phyloP scores from a whole-genome alignment of 148 eudicot species.

The Fallopia convolvulus region DNA sequence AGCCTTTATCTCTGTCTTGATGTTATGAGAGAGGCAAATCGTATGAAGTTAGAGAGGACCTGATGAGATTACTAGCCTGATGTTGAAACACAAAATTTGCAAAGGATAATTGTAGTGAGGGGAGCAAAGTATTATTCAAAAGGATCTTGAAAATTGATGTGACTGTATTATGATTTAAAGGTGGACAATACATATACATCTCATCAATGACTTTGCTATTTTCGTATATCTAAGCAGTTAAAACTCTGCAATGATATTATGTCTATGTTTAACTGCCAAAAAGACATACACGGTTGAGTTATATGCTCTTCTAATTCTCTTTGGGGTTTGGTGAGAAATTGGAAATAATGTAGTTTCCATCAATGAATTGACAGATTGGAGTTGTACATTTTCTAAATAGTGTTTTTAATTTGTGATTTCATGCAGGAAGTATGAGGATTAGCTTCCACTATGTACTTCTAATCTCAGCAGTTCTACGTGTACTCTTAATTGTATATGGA shows the following conservation, averaged over 20 bases:
- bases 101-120: background rate
- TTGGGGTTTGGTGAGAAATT: background rate
- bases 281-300: background rate
- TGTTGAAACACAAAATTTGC: background rate
- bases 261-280: background rate
- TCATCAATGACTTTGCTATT: background rate
- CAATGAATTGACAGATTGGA: background rate
- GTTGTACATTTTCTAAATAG: background rate
- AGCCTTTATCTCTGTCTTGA: background rate
- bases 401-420: background rate
- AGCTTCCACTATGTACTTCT: conserved; percentile 47
- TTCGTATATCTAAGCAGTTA: background rate
- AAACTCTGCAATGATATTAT: background rate
- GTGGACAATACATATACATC: background rate
- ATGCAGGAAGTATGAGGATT: conserved; percentile 30
- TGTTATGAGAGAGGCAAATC: background rate
- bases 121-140: background rate
- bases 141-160: background rate
- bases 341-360: background rate
- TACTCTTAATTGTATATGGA: conserved; percentile 65
- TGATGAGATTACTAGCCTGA: background rate
- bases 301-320: background rate
- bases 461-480: conserved; percentile 57
- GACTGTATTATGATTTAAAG: background rate
- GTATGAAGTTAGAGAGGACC: background rate